Base-by-base conservation (phyloP, 805 yeast genomes). In the Kockiozyma suomiensis region DNA sequence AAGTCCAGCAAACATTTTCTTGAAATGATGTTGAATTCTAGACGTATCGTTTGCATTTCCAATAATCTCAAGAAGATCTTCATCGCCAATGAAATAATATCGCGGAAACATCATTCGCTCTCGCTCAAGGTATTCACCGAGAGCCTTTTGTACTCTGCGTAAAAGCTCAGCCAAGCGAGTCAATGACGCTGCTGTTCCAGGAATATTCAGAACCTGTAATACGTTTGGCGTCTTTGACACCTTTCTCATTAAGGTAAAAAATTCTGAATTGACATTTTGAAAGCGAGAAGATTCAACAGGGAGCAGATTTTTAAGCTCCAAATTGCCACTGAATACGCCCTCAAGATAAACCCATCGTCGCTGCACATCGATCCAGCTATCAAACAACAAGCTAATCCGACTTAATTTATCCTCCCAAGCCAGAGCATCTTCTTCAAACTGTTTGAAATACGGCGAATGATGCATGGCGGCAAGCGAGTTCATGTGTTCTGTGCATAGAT, bases 41-140 rank as follows among this genome's bases (percentile, higher is more conserved):
- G 48, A 43, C 1, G 82, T 66, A 64, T 85, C 81, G 4, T 70
- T 74, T 0, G 83, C 75, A 53, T 85, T 81, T 1, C 97, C 97
- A 37, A 93, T 81, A 41, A 93, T 81, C 62, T 90, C 96, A 35
- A 93, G 75, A 32, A 93, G 74, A 70, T 93, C 97, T 61, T 91
- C 97, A 70, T 93, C 93, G 4, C 97, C 97, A 28, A 93, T 75
- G 70, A 93, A 92, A 68, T 86, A 91, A 57, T 91, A 86, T 49
- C 97, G 78, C 0, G 97, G 92, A 68, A 87, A 93, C 0, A 78
- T 60, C 43, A 81, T 86, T 63, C 98, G 76, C 70, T 92, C 96
- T 40, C 81, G 81, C 66, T 92, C 97, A 33, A 93, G 75, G 70
- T 85, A 93, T 7, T 89, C 93, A 12, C 85, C 78, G 13, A 93